Base-by-base conservation (phyloP, 306 rosid species). In the Hippophae rhamnoides region DNA sequence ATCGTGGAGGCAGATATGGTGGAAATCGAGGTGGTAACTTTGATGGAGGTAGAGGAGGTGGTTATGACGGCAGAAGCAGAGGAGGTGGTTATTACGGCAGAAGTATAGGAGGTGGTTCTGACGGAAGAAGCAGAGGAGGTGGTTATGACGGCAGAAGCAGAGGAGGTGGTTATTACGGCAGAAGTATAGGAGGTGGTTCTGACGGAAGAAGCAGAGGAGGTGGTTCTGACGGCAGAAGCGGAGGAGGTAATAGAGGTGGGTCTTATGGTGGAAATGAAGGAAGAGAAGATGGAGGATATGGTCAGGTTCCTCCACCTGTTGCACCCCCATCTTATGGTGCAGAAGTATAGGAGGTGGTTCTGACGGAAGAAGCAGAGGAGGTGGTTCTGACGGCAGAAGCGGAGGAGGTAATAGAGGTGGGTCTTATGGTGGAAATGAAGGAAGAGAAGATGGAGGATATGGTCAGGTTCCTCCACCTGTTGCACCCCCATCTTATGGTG, bases 351-450 rank as follows among this genome's bases (percentile, higher is more conserved):
- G 38, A 1, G 38, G 38, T 27, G 38, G 38, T 27, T 1, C 2
- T 27, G 1, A 27, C 3, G 38, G 3, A 1, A 3, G 38, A 27
- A 3, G 38, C 10, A 50, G 54, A 41, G 61, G 55, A 5, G 65
- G 66, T 71, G 65, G 42, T 46, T 79, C 50, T 61, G 88, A 76
- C 58, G 73, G 83, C 60, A 75, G 90, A 69, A 50, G 80, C 38
- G 80, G 89, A 48, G 88, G 87, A 14, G 81, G 93, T 41, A 79
- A 57, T 74, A 80, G 95, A 66, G 87, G 97, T 42, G 86, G 86
- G 66, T 84, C 76, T 43, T 87, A 78, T 46, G 67, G 78, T 14
- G 64, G 77, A 52, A 69, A 13, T 58, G 74, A 74, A 57, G 96
- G 84, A 47, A 81, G 95, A 66, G 99, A 88, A 5, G 95, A 85